Conservation (phyloP, 2,329 filamentous ascomycete species). For the Colletotrichum higginsianum region DNA sequence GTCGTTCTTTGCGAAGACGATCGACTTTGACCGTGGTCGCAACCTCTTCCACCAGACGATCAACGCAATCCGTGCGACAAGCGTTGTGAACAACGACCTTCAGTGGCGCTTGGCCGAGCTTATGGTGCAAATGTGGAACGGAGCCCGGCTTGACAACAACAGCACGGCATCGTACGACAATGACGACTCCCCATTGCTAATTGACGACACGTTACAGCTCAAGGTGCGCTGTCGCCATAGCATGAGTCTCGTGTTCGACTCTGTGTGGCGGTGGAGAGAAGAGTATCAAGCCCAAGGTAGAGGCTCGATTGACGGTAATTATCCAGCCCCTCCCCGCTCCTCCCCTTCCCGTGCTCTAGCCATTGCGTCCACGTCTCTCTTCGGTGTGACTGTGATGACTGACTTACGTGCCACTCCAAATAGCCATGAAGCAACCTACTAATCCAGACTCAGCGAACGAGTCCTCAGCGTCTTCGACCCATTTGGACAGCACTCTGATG, state of each 20-base stretch:
- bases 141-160: conserved; percentile 67
- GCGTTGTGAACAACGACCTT: conserved; percentile 83
- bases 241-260: conserved; percentile 88
- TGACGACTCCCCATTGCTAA: conserved; percentile 63
- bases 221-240: conserved; percentile 88
- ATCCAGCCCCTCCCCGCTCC: conserved; percentile 34
- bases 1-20: conserved; percentile 81
- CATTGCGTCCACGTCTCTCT: conserved; percentile 44
- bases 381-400: conserved; percentile 45
- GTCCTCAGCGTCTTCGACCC: conserved; percentile 78
- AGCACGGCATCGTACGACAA: conserved; percentile 61
- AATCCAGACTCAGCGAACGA: conserved; percentile 85
- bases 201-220: conserved; percentile 82
- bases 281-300: conserved; percentile 81
- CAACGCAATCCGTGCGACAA: conserved; percentile 78
- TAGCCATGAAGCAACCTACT: conserved; percentile 87
- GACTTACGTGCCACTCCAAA: conserved; percentile 49
- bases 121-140: conserved; percentile 91
- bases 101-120: conserved; percentile 85
- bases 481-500: conserved; percentile 73
- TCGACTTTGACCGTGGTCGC: conserved; percentile 78
- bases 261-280: conserved; percentile 88
- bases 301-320: conserved; percentile 79
- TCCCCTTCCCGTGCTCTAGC: conserved; percentile 31
- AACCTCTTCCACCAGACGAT: conserved; percentile 81